Base-by-base conservation (phyloP, 2,329 filamentous ascomycete genomes). In the Penicillium sp. region DNA sequence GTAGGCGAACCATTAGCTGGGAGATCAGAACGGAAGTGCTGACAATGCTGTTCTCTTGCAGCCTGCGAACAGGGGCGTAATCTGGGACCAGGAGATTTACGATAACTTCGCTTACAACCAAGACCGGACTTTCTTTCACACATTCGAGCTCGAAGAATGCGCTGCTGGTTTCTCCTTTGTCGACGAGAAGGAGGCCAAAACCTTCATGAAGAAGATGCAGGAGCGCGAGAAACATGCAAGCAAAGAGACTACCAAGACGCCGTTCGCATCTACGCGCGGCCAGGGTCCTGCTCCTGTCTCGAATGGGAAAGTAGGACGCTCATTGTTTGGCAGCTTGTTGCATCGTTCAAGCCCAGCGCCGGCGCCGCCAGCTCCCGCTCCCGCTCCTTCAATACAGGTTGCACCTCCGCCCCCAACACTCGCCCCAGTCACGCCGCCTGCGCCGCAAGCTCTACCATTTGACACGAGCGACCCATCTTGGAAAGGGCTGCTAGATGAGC, bases 61-160 rank as follows among this genome's bases (percentile, higher is more conserved):
- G 86, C 80, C 89, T 49, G 77, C 86, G 42, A 85, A 83, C 66
- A 82, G 87, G 67, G 91, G 92, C 50, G 90, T 96, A 42, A 86
- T 96, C 64, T 96, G 89, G 89, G 91, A 95, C 65, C 92, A 97
- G 74, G 93, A 99, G 73, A 89, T 99, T 63, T 99, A 95, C 74
- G 92, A 99, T 61, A 84, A 84, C 42, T 97, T 95, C 79, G 78
- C 80, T 56, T 99, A 97, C 77, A 95, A 96, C 73, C 92, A 96
- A 67, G 93, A 99, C 69, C 86, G 93, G 54, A 92, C 89, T 52
- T 99, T 96, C 74, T 99, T 99, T 74, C 91, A 97, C 72, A 90
- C 89, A 5, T 99, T 99, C 68, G 93, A 99, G 74, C 80, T 95
- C 48, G 91, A 97, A 72, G 84, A 95, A 56, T 97, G 90, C 64